A percentile compares a stretch with the other conserved stretches of the same genome.
Conservation (phyloP, 495 filamentous ascomycete genomes). For the Aspergillus ostianus region DNA sequence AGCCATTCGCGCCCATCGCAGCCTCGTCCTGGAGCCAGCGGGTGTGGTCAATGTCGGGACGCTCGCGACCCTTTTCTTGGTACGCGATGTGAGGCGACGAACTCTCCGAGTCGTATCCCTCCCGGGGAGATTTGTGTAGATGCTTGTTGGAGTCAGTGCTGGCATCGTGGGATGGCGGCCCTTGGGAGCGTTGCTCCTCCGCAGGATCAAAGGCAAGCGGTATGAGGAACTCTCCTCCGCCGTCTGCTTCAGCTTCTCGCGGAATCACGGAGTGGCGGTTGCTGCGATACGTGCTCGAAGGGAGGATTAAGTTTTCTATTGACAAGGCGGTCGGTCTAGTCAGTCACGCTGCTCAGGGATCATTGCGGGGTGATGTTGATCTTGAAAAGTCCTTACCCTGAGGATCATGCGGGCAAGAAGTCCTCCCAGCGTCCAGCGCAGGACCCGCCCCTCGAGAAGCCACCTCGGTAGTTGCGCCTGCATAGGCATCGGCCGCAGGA, state of each 20-base stretch:
- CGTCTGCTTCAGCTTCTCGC: slow-evolving; percentile 57
- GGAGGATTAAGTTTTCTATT: slow-evolving; percentile 61
- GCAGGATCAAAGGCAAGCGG: slow-evolving; percentile 88
- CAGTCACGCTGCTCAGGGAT: not conserved
- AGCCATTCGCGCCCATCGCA: slow-evolving; percentile 40
- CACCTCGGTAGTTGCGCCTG: slow-evolving; percentile 68
- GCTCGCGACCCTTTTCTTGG: slow-evolving; percentile 77
- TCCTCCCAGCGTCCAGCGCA: slow-evolving; percentile 27
- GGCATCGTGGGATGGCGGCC: slow-evolving; percentile 16
- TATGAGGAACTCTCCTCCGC: slow-evolving; percentile 80
- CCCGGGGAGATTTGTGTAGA: slow-evolving; percentile 24
- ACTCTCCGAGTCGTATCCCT: slow-evolving; percentile 22
- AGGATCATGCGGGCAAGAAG: slow-evolving; percentile 13
- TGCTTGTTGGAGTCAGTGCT: slow-evolving; percentile 32
- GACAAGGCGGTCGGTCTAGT: not conserved
- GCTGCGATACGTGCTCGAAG: slow-evolving; percentile 73
- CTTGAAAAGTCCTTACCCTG: slow-evolving; percentile 21
- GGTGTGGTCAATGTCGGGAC: slow-evolving; percentile 36
- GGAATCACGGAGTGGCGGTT: slow-evolving; percentile 67
- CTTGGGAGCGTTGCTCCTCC: slow-evolving; percentile 56
- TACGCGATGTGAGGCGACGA: slow-evolving; percentile 86
- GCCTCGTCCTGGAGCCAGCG: slow-evolving; percentile 43
- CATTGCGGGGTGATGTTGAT: not conserved
- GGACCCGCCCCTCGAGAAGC: slow-evolving; percentile 60
- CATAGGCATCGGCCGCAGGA: slow-evolving; percentile 58